Conservation (phyloP, 176 grass and related monocot genomes). For the Otatea glauca region DNA sequence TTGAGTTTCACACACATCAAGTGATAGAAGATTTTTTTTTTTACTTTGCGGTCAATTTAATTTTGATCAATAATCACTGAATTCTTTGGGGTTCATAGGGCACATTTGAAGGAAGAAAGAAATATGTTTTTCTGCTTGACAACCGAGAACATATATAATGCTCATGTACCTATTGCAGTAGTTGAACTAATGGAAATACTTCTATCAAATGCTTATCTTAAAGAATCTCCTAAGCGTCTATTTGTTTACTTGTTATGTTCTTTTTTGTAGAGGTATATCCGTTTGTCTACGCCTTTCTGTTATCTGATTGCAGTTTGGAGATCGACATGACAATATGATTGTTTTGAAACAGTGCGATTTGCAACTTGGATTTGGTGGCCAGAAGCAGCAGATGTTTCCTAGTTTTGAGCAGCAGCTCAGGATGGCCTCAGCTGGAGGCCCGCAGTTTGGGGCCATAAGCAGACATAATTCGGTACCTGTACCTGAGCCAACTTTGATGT, state of each 20-base stretch:
- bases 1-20: background rate
- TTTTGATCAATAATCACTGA: background rate
- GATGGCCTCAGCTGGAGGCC: conserved; percentile 62
- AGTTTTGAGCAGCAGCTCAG: conserved; percentile 63
- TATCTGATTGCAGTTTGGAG: conserved; percentile 17
- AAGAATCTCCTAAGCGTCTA: background rate
- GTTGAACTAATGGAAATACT: conserved; percentile 20
- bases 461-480: conserved; percentile 55
- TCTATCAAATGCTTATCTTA: conserved; percentile 13
- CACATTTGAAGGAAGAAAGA: conserved; percentile 17
- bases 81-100: background rate
- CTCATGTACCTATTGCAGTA: background rate
- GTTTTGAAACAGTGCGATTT: conserved; percentile 60
- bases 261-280: background rate
- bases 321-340: conserved; percentile 14
- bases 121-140: background rate
- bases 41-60: background rate
- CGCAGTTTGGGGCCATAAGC: conserved; percentile 44
- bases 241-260: background rate
- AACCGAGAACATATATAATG: conserved; percentile 27
- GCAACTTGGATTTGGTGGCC: conserved; percentile 51
- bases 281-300: conserved; percentile 3
- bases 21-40: background rate
- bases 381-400: conserved; percentile 58
- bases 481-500: conserved; percentile 62